Evolutionary conservation across 2,329 filamentous ascomycete genomes (phyloP).

Genomic region (Dactylellina drechsleri): DNA sequence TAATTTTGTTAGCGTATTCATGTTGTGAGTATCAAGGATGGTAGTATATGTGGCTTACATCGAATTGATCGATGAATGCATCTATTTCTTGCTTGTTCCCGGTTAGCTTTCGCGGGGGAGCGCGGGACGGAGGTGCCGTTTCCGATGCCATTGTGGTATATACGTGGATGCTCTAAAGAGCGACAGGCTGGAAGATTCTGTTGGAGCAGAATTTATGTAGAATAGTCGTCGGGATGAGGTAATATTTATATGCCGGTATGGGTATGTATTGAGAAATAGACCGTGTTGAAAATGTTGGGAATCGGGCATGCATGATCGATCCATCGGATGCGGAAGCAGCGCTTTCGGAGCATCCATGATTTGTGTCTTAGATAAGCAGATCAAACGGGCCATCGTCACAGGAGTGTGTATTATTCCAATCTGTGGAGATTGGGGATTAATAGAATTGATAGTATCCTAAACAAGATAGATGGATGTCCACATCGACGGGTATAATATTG

Average conservation of each 20-base stretch:
- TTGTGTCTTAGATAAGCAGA: conserved; percentile 32
- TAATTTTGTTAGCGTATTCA: conserved; percentile 61
- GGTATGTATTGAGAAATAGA: conserved; percentile 17
- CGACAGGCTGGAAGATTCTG: background rate
- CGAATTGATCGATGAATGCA: conserved; percentile 87
- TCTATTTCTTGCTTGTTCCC: conserved; percentile 80
- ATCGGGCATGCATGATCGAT: conserved; percentile 4
- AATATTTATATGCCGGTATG: background rate
- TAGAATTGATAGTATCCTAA: too few relatives aligned
- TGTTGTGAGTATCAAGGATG: background rate
- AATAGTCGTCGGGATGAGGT: too few relatives aligned
- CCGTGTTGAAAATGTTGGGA: conserved; percentile 51
- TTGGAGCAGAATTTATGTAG: too few relatives aligned
- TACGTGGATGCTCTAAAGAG: background rate
- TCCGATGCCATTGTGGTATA: conserved; percentile 28
- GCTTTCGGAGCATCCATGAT: conserved; percentile 22
- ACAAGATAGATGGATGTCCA: too few relatives aligned
- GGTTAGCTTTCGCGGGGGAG: conserved; percentile 72
- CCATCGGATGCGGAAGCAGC: conserved; percentile 10
- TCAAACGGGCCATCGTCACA: too few relatives aligned
- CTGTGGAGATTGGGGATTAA: too few relatives aligned
- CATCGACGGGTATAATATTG: too few relatives aligned
- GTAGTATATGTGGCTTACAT: conserved; percentile 71
- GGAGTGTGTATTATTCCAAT: too few relatives aligned
- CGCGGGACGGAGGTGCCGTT: conserved; percentile 24